These are phyloP conservation scores for Tympanopsis confertula DNA, from an alignment of 2,329 filamentous ascomycete genomes.

Conservation along the genomic window DNA sequence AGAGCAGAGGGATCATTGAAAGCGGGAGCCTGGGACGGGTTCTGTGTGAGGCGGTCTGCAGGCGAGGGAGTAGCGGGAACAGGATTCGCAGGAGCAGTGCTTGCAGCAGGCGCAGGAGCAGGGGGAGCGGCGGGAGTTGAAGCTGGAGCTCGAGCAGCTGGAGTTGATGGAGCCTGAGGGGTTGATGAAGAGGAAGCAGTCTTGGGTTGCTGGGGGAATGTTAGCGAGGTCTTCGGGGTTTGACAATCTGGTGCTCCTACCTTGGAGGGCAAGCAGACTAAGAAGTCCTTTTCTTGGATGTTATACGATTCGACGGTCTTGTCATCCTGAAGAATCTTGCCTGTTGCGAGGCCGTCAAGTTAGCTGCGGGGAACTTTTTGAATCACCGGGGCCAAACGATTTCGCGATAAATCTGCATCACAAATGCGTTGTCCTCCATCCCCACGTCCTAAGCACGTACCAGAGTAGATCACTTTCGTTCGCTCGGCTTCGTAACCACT, in stretches of 20 bases:
- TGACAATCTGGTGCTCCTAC: constrained; percentile 30
- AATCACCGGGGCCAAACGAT: background rate
- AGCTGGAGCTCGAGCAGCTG: constrained; percentile 46
- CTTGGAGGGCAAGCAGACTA: constrained; percentile 98
- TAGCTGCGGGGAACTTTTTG: background rate
- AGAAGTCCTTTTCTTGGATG: constrained; percentile 98
- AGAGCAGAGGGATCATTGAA: constrained; percentile 72
- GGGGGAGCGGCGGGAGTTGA: constrained; percentile 37
- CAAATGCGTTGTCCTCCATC: constrained; percentile 11
- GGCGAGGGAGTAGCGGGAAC: constrained; percentile 30
- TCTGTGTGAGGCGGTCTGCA: constrained; percentile 23
- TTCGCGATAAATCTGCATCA: background rate
- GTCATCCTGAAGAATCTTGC: constrained; percentile 96
- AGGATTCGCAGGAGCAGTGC: constrained; percentile 32
- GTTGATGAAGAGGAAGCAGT: constrained; percentile 39
- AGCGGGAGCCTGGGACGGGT: constrained; percentile 26
- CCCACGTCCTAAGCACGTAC: too few species aligned
- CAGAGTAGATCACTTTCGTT: constrained; percentile 97
- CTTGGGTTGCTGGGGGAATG: constrained; percentile 51
- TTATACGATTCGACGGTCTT: constrained; percentile 94
- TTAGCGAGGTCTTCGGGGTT: constrained; percentile 7
- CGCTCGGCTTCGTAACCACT: constrained; percentile 54
- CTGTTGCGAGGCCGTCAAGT: constrained; percentile 30
- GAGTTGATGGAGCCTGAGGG: constrained; percentile 40
- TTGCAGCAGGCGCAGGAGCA: constrained; percentile 38